Conservation (phyloP, 208 protist genomes). For the Crithidia sp. region DNA sequence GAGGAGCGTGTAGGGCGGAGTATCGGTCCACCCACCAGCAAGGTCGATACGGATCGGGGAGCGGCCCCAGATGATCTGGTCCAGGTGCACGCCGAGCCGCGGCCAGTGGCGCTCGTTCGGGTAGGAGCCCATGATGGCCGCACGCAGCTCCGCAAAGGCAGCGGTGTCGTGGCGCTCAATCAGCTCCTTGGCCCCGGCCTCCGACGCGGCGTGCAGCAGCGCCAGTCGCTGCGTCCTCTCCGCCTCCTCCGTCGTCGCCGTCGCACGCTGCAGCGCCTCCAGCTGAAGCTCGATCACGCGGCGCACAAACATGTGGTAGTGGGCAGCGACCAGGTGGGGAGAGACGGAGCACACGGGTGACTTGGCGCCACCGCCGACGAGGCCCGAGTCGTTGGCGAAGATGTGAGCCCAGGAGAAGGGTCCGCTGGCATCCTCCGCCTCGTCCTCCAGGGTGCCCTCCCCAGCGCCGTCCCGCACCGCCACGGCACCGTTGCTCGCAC, state of each 20-base stretch:
- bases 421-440: background rate
- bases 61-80: conserved; percentile 58
- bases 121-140: conserved; percentile 24
- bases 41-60: conserved; percentile 64
- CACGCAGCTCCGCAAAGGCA: conserved; percentile 29
- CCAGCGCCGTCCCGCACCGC: background rate
- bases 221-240: conserved; percentile 10
- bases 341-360: conserved; percentile 21
- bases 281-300: conserved; percentile 30
- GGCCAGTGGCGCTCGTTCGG: conserved; percentile 30
- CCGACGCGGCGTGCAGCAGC: conserved; percentile 12
- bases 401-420: conserved; percentile 3
- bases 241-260: background rate
- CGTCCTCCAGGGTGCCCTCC: background rate
- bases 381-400: background rate
- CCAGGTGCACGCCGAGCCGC: conserved; percentile 31
- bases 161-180: conserved; percentile 21
- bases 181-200: conserved; percentile 8
- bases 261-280: conserved; percentile 9
- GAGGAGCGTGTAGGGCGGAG: conserved; percentile 60
- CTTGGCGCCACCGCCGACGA: background rate
- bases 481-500: background rate
- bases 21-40: conserved; percentile 71
- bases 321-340: conserved; percentile 23
- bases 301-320: conserved; percentile 36